Evolutionary conservation across 108 stramenopile species (phyloP).

Genomic region (Skeletonema potamos): DNA sequence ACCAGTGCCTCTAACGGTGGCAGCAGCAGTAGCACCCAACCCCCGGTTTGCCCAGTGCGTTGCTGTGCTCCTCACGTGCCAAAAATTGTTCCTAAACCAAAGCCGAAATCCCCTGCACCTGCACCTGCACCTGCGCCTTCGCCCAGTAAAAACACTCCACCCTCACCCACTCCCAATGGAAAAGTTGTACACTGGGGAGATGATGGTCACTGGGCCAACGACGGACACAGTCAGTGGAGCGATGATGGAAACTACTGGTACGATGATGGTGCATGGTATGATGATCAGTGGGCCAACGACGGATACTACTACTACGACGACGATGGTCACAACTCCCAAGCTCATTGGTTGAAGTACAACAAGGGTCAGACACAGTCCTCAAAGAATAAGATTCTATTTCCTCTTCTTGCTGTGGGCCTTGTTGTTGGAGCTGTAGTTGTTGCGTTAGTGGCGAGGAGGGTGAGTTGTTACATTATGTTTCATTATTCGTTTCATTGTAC

Average conservation of each 20-base stretch:
- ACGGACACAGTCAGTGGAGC: neutral
- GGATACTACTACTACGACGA: neutral
- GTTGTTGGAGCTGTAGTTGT: conserved; percentile 7
- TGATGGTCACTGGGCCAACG: neutral
- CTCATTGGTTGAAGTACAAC: neutral
- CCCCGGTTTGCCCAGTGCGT: neutral
- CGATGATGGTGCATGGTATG: neutral
- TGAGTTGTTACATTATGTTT: conserved; percentile 7
- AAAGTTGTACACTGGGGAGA: neutral
- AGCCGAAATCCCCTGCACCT: no score
- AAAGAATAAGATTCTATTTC: neutral
- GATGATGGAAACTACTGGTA: neutral
- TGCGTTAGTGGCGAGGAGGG: conserved; percentile 4
- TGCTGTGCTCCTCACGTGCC: neutral
- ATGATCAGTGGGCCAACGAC: neutral
- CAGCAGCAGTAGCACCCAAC: neutral
- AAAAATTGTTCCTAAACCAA: neutral
- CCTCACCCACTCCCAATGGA: no score
- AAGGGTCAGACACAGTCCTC: neutral
- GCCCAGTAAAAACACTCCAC: no score
- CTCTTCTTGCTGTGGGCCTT: conserved; percentile 1
- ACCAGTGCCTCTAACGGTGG: neutral
- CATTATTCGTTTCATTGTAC: neutral
- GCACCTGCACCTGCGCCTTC: no score
- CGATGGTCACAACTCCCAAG: neutral